These are phyloP conservation scores for Geopyxis carbonaria DNA, from an alignment of 495 filamentous ascomycete genomes.

Conservation along the genomic window DNA sequence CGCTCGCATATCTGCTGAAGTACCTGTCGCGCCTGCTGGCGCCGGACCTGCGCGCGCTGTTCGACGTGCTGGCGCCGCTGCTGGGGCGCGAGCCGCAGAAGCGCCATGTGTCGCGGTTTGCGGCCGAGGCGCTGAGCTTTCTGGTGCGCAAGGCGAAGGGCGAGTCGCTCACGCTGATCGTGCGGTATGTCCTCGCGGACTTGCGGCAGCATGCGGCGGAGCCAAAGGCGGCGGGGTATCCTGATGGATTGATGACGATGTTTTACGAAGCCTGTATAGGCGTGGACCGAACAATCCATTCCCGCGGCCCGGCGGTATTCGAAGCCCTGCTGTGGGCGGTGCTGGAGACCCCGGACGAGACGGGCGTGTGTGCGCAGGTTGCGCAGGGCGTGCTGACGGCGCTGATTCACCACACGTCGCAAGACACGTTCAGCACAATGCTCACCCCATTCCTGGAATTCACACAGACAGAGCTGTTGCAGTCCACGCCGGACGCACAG, in stretches of 20 bases:
- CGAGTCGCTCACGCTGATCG: conserved; percentile 48
- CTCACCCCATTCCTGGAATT: conserved; percentile 40
- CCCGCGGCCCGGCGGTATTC: conserved; percentile 56
- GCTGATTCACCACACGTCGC: conserved; percentile 61
- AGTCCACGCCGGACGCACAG: conserved; percentile 24
- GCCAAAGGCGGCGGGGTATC: conserved; percentile 42
- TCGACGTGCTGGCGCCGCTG: conserved; percentile 64
- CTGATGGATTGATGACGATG: conserved; percentile 75
- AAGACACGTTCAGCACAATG: conserved; percentile 48
- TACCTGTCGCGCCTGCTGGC: conserved; percentile 76
- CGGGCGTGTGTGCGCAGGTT: conserved; percentile 38
- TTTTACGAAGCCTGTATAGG: conserved; percentile 59
- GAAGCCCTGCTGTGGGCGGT: conserved; percentile 35
- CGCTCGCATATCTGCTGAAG: conserved; percentile 91
- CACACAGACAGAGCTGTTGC: conserved; percentile 27
- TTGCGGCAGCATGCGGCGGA: conserved; percentile 32
- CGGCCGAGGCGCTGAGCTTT: conserved; percentile 89
- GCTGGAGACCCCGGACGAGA: conserved; percentile 4
- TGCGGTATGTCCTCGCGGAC: conserved; percentile 52
- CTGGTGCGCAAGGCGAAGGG: conserved; percentile 77
- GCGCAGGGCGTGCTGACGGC: conserved; percentile 57
- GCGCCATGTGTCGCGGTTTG: conserved; percentile 70
- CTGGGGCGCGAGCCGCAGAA: conserved; percentile 71
- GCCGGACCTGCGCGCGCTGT: conserved; percentile 67
- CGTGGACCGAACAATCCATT: conserved; percentile 61